phyloP scores from a whole-genome alignment of 1,284 basidiomycete species.

The Apiotrichum gracile region DNA sequence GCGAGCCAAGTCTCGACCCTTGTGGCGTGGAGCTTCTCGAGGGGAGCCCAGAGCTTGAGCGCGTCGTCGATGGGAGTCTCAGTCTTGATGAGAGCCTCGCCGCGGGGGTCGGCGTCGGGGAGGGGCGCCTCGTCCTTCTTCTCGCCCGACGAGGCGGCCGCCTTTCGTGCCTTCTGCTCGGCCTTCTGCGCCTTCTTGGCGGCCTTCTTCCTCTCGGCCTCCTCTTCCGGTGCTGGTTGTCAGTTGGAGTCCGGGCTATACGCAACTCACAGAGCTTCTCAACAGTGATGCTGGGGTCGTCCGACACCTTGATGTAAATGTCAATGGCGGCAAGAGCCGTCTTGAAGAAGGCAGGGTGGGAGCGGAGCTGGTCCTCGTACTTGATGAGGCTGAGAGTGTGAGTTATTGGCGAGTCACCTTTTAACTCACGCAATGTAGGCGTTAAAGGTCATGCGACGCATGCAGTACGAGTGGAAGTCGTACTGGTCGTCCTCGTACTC shows the following conservation, averaged over 20 bases:
- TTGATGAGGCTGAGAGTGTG: constrained; percentile 58
- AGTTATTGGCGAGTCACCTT: background rate
- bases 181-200: constrained; percentile 87
- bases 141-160: constrained; percentile 56
- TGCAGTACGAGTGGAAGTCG: constrained; percentile 94
- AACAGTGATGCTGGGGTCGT: constrained; percentile 61
- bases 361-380: constrained; percentile 75
- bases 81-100: constrained; percentile 61
- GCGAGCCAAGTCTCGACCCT: constrained; percentile 67
- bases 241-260: background rate
- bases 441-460: constrained; percentile 82
- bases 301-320: constrained; percentile 70
- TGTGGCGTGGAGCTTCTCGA: constrained; percentile 55
- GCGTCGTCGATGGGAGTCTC: constrained; percentile 72
- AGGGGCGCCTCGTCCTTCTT: constrained; percentile 60
- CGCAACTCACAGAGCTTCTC: constrained; percentile 33
- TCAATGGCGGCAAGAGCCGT: constrained; percentile 67
- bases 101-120: constrained; percentile 76
- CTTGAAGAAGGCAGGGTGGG: constrained; percentile 68
- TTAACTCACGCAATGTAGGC: constrained; percentile 72
- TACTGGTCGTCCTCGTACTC: constrained; percentile 94
- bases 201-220: constrained; percentile 54
- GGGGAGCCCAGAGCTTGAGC: constrained; percentile 63
- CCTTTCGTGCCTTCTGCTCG: constrained; percentile 73
- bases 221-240: constrained; percentile 34